Evolutionary conservation across 2,329 filamentous ascomycete species (phyloP).

Genomic region (Aspergillus thermomutatus): DNA sequence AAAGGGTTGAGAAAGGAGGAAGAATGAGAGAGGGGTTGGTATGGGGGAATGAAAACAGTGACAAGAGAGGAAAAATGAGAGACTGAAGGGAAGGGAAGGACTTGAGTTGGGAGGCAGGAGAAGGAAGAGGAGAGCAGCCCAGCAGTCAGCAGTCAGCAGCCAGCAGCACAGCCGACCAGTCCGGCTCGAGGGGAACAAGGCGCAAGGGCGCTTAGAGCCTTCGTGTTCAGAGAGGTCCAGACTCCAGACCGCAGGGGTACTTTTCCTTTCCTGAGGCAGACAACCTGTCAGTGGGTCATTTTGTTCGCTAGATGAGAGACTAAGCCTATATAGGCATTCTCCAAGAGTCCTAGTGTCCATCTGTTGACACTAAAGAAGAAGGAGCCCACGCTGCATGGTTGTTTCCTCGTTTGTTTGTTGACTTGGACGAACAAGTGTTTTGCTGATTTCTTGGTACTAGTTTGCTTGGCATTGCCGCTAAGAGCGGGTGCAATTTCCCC

Average conservation of each 20-base stretch:
- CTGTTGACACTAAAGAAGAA: not conserved
- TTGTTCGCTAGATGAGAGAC: not conserved
- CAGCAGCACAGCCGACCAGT: not conserved
- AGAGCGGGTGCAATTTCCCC: not conserved
- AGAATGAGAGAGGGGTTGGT: constrained; percentile 10
- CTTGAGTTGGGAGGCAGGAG: constrained; percentile 19
- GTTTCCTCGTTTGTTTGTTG: not conserved
- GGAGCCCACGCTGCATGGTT: not conserved
- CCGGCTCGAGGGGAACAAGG: constrained; percentile 9
- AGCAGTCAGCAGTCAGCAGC: constrained; percentile 1
- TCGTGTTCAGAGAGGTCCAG: not conserved
- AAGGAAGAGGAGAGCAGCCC: constrained; percentile 17
- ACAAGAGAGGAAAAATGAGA: not conserved
- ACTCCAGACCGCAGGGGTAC: not conserved
- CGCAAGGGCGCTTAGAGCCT: constrained; percentile 19
- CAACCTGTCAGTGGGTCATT: not conserved
- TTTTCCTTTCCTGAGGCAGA: not conserved
- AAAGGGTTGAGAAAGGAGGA: constrained; percentile 24
- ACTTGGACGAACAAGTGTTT: not conserved
- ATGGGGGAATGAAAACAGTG: not conserved
- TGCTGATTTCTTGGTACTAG: not conserved
- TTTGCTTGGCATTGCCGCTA: not conserved
- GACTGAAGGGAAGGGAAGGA: constrained; percentile 5
- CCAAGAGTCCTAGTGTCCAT: not conserved
- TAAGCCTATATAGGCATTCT: not conserved